Evolutionary conservation across 2,329 filamentous ascomycete species (phyloP), one percentile per base, ranked within the genome.

Genomic region (Sphaceloma murrayae): DNA sequence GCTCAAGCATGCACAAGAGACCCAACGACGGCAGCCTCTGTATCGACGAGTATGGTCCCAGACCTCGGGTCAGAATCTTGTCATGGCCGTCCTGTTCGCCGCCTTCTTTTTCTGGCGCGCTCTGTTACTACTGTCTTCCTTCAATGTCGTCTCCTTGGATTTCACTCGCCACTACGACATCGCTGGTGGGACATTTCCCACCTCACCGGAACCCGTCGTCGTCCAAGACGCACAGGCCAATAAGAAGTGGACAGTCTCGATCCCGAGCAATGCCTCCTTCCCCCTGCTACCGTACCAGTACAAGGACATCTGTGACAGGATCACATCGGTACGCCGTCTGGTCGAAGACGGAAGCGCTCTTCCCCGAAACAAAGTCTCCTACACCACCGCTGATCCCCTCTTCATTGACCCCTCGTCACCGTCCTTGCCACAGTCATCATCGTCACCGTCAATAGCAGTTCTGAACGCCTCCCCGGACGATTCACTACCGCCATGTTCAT

Each of bases 191-290:
- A 73, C 78, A 49, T 67, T 68, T 31, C 61, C 84, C 0, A 72
- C 80, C 19, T 78, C 83, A 49, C 80, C 85, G 0, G 82, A 80
- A 0, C 82, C 84, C 0, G 70, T 91, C 14, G 71, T 85, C 4
- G 69, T 88, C 34, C 75, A 72, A 10, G 82, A 87, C 61, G 64
- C 67, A 18, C 67, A 69, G 33, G 82, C 81, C 2, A 73, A 70
- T 42, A 68, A 77, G 8, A 80, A 75, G 58, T 93, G 86, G 86
- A 91, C 85, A 0, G 74, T 93, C 8, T 86, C 77, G 1, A 87
- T 94, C 27, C 85, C 85, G 1, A 67, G 72, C 5, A 71, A 70
- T 46, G 67, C 72, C 34, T 66, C 69, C 3, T 89, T 89, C 48
- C 85, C 85, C 1, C 61, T 91, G 2, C 62, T 69, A 0, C 72